Evolutionary conservation across 2,329 filamentous ascomycete genomes (phyloP).

Genomic region (Westerdykella ornata): DNA sequence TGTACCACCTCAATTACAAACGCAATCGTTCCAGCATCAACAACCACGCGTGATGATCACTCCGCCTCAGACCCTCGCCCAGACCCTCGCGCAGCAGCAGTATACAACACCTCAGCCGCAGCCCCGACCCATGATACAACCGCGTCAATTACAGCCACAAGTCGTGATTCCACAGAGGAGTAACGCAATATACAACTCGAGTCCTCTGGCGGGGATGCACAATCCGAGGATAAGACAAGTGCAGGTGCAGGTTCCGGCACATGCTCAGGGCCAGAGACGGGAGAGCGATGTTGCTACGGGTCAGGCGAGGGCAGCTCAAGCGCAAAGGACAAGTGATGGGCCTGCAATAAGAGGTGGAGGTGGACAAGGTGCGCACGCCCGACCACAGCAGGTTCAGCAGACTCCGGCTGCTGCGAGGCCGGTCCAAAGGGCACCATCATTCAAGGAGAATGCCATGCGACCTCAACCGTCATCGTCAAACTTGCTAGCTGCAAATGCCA

Average conservation of each 20-base stretch:
- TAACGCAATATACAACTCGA: conserved; percentile 4
- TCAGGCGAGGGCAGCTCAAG: not conserved
- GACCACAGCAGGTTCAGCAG: conserved; percentile 15
- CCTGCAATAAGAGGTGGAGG: no score
- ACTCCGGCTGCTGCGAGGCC: conserved; percentile 17
- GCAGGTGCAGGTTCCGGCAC: conserved; percentile 23
- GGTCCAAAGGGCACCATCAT: conserved; percentile 27
- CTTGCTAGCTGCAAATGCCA: no score
- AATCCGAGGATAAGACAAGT: conserved; percentile 23
- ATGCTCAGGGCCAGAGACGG: conserved; percentile 15
- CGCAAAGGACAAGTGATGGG: not conserved
- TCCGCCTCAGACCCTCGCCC: conserved; percentile 17
- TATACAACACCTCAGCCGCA: conserved; percentile 1
- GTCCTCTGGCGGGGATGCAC: conserved; percentile 18
- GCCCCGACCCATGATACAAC: conserved; percentile 11
- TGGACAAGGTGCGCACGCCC: conserved; percentile 10
- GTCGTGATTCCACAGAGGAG: conserved; percentile 19
- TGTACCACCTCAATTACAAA: no score
- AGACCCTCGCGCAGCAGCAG: conserved; percentile 5
- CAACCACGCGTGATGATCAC: conserved; percentile 18
- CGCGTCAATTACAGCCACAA: conserved; percentile 20
- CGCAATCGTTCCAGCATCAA: conserved; percentile 11
- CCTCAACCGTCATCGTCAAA: no score
- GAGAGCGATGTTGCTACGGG: conserved; percentile 1
- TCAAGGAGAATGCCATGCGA: conserved; percentile 16